Evolutionary conservation across 78 protist genomes (phyloP), one percentile per base, ranked within the genome.

Genomic region (Neovahlkampfia damariscottae): DNA sequence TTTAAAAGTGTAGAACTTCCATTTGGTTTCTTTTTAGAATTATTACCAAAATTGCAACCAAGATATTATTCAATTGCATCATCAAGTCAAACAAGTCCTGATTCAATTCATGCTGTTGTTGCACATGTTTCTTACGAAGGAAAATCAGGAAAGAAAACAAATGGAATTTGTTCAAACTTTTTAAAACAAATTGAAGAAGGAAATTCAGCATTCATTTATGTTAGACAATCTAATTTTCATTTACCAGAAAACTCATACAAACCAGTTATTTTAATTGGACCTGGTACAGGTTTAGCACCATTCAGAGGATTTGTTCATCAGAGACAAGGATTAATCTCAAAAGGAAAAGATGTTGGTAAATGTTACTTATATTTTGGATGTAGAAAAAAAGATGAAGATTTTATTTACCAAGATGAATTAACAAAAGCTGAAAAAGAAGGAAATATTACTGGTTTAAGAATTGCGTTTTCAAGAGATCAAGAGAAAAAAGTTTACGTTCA

Each of bases 241-340:
- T 72, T 89, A 67, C 95, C 96, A 10, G 40, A 38, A 3, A 27
- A 32, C 2, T 8, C n/a, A 58, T 74, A 28, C 71, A 31, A 27
- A 30, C 99, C 96, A 36, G 29, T 90, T 28, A 76, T 94, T 71
- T 82, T 89, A 89, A 81, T 92, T 31, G 97, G 98, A 8, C 96
- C 97, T 1, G 99, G 99, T 58, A 93, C 99, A 2, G 99, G 99
- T 35, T 69, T 94, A 1, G 99, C 99, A 0, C 98, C 98, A 6
- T 85, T 94, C 81, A 34, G 92, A 8, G 96, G 92, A 5, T 91
- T 94, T 78, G 36, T 88, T 9, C 88, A 87, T 38, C 86, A 82
- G n/a, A 62, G 83, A 50, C 6, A 67, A 2, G 80, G 62, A 36
- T 40, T 68, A 37, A 74, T 29, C 67, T 19, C 19, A 32, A 71